Evolutionary conservation across 495 filamentous ascomycete species (phyloP), one percentile per base, ranked within the genome.

Genomic region (Cryomyces antarcticus): DNA sequence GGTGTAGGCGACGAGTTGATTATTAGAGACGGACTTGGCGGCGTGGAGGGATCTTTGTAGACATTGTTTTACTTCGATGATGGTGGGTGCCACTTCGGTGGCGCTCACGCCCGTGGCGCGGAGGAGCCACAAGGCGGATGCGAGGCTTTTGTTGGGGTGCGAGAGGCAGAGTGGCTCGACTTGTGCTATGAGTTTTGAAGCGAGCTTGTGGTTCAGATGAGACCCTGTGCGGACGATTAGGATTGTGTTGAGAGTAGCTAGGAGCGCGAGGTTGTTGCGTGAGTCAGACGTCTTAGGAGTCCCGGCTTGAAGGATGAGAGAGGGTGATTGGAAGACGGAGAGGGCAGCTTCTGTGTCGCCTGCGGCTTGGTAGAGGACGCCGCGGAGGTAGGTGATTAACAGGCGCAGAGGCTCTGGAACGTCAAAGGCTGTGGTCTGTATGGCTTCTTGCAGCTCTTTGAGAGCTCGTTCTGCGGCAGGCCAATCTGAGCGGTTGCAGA

Each of bases 191-290:
- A 88, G 55, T 5, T 63, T 56, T 4, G 61, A 51, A 7, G 71
- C 56, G 4, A 62, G 53, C 33, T 52, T 49, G 34, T 73, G 62
- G 41, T 73, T 45, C 39, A 62, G 62, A 28, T 77, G 70, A 0
- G 57, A 46, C 6, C 71, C 70, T 33, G 76, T 63, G 38, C 85
- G 81, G 48, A 93, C 64, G 43, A 96, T 89, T 56, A 86, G 77
- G 28, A 93, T 60, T 24, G 70, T 69, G 58, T 93, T 96, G 45
- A 99, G 70, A 4, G 75, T 64, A 4, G 84, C 80, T 7, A 96
- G 70, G 39, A 93, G 71, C 6, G 75, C 64, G 13, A 92, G 62
- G 47, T 94, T 82, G 4, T 71, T 67, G 38, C 70, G 68, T 31
- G 76, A 69, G 41, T 70, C 62, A n/a, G 48, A 34, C 9, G 42